These are phyloP conservation scores for Truncatella angustata DNA, from an alignment of 2,329 filamentous ascomycete species.

Conservation along the genomic window DNA sequence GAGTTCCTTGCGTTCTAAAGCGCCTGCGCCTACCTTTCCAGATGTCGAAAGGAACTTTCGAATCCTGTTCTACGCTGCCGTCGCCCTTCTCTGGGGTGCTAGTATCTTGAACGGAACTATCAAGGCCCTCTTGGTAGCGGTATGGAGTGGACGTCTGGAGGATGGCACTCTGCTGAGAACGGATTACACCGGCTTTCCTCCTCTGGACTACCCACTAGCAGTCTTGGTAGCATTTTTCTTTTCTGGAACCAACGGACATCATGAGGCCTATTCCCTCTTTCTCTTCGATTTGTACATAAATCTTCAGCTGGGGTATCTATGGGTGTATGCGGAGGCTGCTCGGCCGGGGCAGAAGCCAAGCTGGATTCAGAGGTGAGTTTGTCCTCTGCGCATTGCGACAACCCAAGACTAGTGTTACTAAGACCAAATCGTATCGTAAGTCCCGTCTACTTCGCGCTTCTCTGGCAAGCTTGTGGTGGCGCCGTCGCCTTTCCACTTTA, in stretches of 20 bases:
- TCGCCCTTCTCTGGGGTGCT: slow-evolving; percentile 21
- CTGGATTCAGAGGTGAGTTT: slow-evolving; percentile 16
- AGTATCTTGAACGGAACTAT: slow-evolving; percentile 22
- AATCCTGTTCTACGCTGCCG: slow-evolving; percentile 6
- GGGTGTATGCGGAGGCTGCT: slow-evolving; percentile 23
- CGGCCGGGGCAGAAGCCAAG: slow-evolving; percentile 20
- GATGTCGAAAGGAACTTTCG: too few relatives aligned
- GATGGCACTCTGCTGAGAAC: slow-evolving; percentile 19
- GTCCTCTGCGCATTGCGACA: not conserved
- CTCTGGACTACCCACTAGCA: slow-evolving; percentile 22
- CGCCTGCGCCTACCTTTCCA: too few relatives aligned
- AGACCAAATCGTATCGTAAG: slow-evolving; percentile 12
- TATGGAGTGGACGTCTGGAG: slow-evolving; percentile 17
- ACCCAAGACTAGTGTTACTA: not conserved
- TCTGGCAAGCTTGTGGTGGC: slow-evolving; percentile 24
- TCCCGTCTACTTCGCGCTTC: slow-evolving; percentile 19
- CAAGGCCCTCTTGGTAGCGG: slow-evolving; percentile 19
- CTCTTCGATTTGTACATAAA: slow-evolving; percentile 24
- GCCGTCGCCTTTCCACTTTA: slow-evolving; percentile 25
- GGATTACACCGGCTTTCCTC: slow-evolving; percentile 22
- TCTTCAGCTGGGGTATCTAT: slow-evolving; percentile 24
- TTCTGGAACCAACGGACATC: slow-evolving; percentile 21
- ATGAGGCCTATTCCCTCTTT: slow-evolving; percentile 21
- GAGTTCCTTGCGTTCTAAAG: too few relatives aligned
- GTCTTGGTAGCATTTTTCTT: slow-evolving; percentile 25